Percentiles rank a stretch among this genome's conserved stretches.
Evolutionary conservation across 1,284 basidiomycete species (phyloP).

Genomic region (Ustilago xerochloae): DNA sequence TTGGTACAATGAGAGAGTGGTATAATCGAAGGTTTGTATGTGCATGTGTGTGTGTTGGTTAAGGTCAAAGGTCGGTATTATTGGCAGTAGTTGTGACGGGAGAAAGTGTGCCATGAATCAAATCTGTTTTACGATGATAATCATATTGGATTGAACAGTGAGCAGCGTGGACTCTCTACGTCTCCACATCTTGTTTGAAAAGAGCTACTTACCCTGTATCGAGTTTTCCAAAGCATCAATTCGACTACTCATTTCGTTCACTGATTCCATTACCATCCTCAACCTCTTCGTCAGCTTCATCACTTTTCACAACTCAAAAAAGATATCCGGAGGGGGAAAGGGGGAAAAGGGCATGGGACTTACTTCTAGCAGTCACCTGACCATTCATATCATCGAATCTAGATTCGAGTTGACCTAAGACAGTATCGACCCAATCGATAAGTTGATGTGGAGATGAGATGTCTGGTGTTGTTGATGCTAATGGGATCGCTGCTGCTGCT

Average conservation of each 20-base stretch:
- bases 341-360: constrained; percentile 24
- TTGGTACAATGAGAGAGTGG: too few relatives aligned
- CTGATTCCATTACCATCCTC: constrained; percentile 19
- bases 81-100: constrained; percentile 5
- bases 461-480: constrained; percentile 20
- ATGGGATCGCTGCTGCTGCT: neutral
- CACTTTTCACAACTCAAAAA: neutral
- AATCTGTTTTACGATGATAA: constrained; percentile 23
- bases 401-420: constrained; percentile 59
- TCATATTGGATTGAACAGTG: too few relatives aligned
- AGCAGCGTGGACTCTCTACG: too few relatives aligned
- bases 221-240: constrained; percentile 64
- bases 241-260: constrained; percentile 65
- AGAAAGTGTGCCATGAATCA: constrained; percentile 38
- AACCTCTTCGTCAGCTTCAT: too few relatives aligned
- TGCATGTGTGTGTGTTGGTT: neutral
- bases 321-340: too few relatives aligned
- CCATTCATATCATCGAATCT: constrained; percentile 59
- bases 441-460: constrained; percentile 63
- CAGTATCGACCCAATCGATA: constrained; percentile 66
- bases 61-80: neutral
- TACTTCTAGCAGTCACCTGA: constrained; percentile 61
- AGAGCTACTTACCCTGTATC: constrained; percentile 57
- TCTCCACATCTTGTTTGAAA: neutral
- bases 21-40: too few relatives aligned